Evolutionary conservation across 2,329 filamentous ascomycete species (phyloP).

Genomic region (Dothideomycetidae sp.): DNA sequence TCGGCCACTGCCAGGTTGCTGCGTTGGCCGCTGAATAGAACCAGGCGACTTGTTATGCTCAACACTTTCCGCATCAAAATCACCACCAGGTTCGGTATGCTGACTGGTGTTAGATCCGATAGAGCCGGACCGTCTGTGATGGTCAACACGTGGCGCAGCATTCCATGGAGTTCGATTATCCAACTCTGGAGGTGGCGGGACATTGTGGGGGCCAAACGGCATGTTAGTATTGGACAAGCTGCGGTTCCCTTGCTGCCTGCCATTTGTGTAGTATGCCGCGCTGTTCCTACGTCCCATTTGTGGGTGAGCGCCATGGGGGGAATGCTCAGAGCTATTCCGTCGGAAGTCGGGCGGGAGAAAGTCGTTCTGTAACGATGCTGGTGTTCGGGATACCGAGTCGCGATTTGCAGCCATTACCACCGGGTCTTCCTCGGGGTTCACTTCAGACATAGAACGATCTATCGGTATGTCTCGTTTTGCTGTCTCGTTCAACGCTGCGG

Average conservation of each 20-base stretch:
- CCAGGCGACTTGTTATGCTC: conserved; percentile 9
- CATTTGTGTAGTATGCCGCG: too few species aligned
- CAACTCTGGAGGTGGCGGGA: conserved; percentile 13
- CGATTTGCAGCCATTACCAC: too few species aligned
- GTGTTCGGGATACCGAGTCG: too few species aligned
- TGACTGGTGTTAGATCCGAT: conserved; percentile 13
- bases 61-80: conserved; percentile 14
- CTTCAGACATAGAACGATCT: too few species aligned
- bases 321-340: too few species aligned
- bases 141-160: conserved; percentile 10
- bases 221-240: not conserved
- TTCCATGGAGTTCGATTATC: conserved; percentile 12
- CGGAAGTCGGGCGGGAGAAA: too few species aligned
- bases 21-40: not conserved
- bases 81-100: conserved; percentile 14
- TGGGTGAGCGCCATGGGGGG: too few species aligned
- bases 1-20: conserved; percentile 10
- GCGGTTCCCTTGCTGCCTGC: not conserved
- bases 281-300: too few species aligned
- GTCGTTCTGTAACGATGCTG: not conserved
- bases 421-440: too few species aligned
- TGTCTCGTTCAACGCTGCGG: too few species aligned
- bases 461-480: too few species aligned
- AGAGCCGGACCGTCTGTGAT: conserved; percentile 9
- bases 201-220: conserved; percentile 9